Conservation (phyloP, 257 asterid genomes). For the Cordia subcordata region DNA sequence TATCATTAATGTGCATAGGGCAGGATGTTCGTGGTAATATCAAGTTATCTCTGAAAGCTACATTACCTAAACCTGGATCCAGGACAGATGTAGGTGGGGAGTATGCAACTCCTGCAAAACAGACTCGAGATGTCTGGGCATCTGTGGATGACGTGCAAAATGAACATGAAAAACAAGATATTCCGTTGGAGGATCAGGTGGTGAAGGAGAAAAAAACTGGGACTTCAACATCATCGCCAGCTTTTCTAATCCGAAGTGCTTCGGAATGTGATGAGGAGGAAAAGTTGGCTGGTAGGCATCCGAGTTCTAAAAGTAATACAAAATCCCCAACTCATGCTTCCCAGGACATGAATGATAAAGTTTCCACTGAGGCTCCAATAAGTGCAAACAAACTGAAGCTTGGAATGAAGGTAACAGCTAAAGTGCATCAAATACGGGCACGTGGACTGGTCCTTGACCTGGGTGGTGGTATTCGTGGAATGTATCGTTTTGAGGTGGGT, state of each 20-base stretch:
- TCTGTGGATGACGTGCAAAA: conserved; percentile 23
- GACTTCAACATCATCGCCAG: conserved; percentile 30
- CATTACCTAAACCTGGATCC: conserved; percentile 36
- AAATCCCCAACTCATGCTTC: conserved; percentile 3
- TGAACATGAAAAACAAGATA: conserved; percentile 36
- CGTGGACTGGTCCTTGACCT: conserved; percentile 88
- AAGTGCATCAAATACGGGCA: conserved; percentile 78
- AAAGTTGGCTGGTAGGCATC: conserved; percentile 30
- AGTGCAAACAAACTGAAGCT: conserved; percentile 65
- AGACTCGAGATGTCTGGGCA: conserved; percentile 34
- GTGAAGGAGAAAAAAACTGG: conserved; percentile 20
- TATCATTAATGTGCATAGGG: conserved; percentile 82
- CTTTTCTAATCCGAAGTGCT: conserved; percentile 71
- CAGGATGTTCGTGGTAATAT: conserved; percentile 85
- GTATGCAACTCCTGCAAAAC: conserved; percentile 21
- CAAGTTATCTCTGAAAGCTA: conserved; percentile 86
- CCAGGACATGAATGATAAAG: conserved; percentile 13
- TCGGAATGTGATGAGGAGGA: conserved; percentile 77
- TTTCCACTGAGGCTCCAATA: conserved; percentile 27
- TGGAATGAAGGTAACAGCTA: conserved; percentile 66
- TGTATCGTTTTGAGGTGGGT: conserved; percentile 86
- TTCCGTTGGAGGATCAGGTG: conserved; percentile 17
- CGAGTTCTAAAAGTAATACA: conserved; percentile 30
- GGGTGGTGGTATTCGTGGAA: conserved; percentile 76
- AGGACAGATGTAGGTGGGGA: conserved; percentile 24